These are phyloP conservation scores for Penicillium dipodomyicola DNA, from an alignment of 495 filamentous ascomycete species.

Conservation along the genomic window DNA sequence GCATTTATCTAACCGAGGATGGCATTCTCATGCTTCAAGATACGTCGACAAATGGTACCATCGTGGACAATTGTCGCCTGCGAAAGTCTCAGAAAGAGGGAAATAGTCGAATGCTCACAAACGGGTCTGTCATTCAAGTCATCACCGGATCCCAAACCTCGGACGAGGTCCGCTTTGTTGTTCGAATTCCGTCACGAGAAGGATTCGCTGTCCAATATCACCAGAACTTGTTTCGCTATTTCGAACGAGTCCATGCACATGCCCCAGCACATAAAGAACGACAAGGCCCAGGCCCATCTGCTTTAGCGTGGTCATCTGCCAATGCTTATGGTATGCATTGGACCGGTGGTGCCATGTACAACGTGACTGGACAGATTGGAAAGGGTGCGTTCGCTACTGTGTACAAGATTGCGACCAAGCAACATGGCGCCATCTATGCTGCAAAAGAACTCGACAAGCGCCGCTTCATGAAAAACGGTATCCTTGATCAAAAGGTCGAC, in stretches of 20 bases:
- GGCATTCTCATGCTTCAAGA: conserved; percentile 89
- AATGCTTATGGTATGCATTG: conserved; percentile 64
- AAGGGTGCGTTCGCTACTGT: conserved; percentile 94
- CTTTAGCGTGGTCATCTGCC: conserved; percentile 35
- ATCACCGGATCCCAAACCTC: conserved; percentile 48
- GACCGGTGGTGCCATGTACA: conserved; percentile 80
- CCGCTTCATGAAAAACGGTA: conserved; percentile 82
- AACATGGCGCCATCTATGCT: conserved; percentile 75
- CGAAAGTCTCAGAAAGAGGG: conserved; percentile 44
- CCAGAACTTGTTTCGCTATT: conserved; percentile 57
- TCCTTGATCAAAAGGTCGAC: conserved; percentile 79
- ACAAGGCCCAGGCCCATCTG: conserved; percentile 28
- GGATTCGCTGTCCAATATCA: conserved; percentile 57
- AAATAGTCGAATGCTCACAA: conserved; percentile 61
- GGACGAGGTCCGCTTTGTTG: conserved; percentile 71
- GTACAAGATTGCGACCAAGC: conserved; percentile 76
- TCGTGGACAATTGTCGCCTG: conserved; percentile 69
- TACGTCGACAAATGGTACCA: conserved; percentile 86
- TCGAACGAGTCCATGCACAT: conserved; percentile 38
- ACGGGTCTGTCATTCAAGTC: conserved; percentile 71
- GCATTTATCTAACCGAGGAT: conserved; percentile 78
- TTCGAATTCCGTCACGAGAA: conserved; percentile 75
- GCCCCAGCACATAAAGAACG: conserved; percentile 24
- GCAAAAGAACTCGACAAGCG: conserved; percentile 91
- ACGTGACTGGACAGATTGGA: conserved; percentile 74